Evolutionary conservation across 2,329 filamentous ascomycete genomes (phyloP).

Genomic region (Coniochaeta ligniaria): DNA sequence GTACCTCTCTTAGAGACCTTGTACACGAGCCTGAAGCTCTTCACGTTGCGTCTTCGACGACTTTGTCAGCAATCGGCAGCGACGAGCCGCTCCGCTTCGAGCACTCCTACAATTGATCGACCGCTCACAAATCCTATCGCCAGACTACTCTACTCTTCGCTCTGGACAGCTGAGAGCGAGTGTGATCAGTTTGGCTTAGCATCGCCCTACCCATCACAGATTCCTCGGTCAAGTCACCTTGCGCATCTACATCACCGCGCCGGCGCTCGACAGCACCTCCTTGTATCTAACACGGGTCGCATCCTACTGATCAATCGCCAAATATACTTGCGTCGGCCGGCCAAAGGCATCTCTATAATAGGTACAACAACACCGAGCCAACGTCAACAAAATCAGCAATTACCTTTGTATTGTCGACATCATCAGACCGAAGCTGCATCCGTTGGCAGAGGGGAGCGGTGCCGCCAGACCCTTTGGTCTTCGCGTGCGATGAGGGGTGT

Average conservation of each 20-base stretch:
- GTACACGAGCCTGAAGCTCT: neutral
- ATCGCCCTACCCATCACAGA: neutral
- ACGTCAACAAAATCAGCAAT: neutral
- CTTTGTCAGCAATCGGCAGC: neutral
- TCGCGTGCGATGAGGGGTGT: conserved; percentile 38
- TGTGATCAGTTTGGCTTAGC: neutral
- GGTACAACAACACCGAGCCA: neutral
- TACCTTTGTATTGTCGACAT: neutral
- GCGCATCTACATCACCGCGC: neutral
- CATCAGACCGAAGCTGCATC: neutral
- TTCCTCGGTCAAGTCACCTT: neutral
- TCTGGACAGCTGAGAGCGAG: neutral
- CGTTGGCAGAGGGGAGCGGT: conserved; percentile 11
- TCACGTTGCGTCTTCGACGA: neutral
- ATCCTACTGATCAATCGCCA: neutral
- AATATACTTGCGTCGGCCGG: neutral
- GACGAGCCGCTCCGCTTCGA: neutral
- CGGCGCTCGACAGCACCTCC: neutral
- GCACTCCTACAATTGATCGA: neutral
- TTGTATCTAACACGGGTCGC: neutral
- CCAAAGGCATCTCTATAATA: neutral
- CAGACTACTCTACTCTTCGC: neutral
- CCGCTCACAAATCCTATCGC: neutral
- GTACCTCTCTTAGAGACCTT: neutral
- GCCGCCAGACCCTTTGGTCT: conserved; percentile 22